These are phyloP conservation scores for Lactarius psammicola DNA, from an alignment of 768 basidiomycete species.

Conservation along the genomic window DNA sequence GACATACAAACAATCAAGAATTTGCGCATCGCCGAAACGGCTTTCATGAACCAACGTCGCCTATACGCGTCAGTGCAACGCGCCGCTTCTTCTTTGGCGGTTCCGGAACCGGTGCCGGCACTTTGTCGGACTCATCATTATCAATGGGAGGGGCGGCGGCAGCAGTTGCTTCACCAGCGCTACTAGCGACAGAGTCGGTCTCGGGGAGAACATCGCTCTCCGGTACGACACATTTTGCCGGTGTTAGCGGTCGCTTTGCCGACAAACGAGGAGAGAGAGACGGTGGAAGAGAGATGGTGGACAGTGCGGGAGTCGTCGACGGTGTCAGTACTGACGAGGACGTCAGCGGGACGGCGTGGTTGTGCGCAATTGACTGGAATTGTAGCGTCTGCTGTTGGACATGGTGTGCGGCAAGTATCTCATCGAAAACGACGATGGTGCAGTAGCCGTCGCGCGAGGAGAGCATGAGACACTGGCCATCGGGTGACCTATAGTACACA, in stretches of 20 bases:
- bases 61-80: conserved; percentile 69
- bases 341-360: conserved; percentile 68
- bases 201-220: conserved; percentile 19
- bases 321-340: conserved; percentile 40
- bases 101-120: conserved; percentile 49
- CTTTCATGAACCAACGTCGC: conserved; percentile 40
- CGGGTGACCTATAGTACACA: conserved; percentile 72
- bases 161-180: conserved; percentile 5
- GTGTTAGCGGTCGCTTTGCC: conserved; percentile 34
- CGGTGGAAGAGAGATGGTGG: conserved; percentile 27
- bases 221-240: conserved; percentile 27
- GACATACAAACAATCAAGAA: neutral
- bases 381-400: conserved; percentile 91
- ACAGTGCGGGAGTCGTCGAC: conserved; percentile 39
- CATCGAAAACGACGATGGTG: conserved; percentile 92
- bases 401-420: conserved; percentile 83
- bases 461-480: conserved; percentile 89
- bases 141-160: conserved; percentile 2
- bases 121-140: conserved; percentile 31
- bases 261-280: conserved; percentile 27
- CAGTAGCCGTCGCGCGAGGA: conserved; percentile 97
- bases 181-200: conserved; percentile 33
- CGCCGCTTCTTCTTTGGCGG: conserved; percentile 86
- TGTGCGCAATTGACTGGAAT: conserved; percentile 85
- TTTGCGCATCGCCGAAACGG: neutral